Base-by-base conservation (phyloP, 2,329 filamentous ascomycete species). In the Macrophomina phaseolina region DNA sequence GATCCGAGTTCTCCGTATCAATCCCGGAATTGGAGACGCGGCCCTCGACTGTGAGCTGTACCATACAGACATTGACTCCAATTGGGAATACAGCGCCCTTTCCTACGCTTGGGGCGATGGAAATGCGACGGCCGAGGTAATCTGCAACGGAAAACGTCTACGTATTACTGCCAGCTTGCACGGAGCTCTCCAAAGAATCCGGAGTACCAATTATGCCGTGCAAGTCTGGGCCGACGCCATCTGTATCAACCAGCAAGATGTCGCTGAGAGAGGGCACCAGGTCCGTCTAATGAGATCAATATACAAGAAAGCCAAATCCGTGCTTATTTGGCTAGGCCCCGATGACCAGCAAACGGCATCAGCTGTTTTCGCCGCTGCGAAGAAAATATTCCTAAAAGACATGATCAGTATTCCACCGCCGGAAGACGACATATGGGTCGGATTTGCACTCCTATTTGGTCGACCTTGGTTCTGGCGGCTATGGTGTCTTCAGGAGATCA, bases 51-150 rank as follows among this genome's bases (percentile, higher is more conserved):
- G 56, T 14, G 56, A 61, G 38, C 28, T 61, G 28, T 61, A 61
- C 34, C 56, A 45, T 8, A 46, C 30, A 23, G 30, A 30, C 9
- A 45, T 61, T n/a, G 12, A 46, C 9, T 14, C 56, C 9, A 36
- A 34, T n/a, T n/a, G 14, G 14, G 36, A 52, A 11, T 63, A 67
- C 18, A 49, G 68, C 55, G 68, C 66, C n/a, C 34, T 70, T 12
- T 70, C 68, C 2, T 70, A 70, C 42, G 64, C 62, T 28, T 69
- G 69, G 69, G 68, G 69, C 6, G 67, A 65, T 5, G 34, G n/a
- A 14, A 46, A 16, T 16, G 5, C 28, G 6, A 53, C 11, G 4
- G 28, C 36, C 9, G 12, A 16, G 2, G 46, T 68, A 14, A 14
- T 12, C 4, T 56, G 52, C 34, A 56, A 23, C 52, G 34, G 34